Conservation (phyloP, 176 grass and related monocot species). For the Oryza coarctata region DNA sequence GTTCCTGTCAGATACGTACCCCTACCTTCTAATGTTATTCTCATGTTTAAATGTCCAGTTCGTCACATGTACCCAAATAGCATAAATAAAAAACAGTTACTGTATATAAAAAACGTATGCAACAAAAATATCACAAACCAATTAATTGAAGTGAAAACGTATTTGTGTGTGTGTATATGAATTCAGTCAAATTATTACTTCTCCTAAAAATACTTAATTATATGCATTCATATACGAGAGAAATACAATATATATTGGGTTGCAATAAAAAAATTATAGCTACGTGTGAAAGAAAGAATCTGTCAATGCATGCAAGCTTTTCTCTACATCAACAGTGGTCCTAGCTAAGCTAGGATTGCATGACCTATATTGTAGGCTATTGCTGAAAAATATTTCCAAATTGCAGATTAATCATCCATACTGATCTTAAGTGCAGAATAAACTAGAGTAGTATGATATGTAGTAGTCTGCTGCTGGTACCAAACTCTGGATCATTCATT, state of each 20-base stretch:
- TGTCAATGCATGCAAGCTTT: neutral
- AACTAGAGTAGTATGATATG: neutral
- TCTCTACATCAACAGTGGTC: neutral
- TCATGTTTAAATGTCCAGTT: slow-evolving; percentile 11
- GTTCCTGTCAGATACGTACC: slow-evolving; percentile 27
- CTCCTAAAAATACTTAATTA: neutral
- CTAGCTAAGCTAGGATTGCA: slow-evolving; percentile 9
- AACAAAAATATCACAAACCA: neutral
- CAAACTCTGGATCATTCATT: too few species aligned
- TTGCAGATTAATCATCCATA: slow-evolving; percentile 1
- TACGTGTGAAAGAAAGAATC: neutral
- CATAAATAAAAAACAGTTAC: neutral
- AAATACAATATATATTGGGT: too few species aligned
- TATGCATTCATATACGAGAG: neutral
- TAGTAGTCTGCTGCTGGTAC: too few species aligned
- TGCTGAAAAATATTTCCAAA: too few species aligned
- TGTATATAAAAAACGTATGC: neutral
- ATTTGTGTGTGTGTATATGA: neutral
- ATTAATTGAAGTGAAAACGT: neutral
- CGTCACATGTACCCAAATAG: neutral
- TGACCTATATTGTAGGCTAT: too few species aligned
- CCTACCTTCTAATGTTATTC: slow-evolving; percentile 32
- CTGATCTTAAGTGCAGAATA: neutral
- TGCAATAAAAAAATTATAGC: too few species aligned
- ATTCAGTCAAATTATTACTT: neutral